Conservation (phyloP, 495 filamentous ascomycete species). For the Tuber microsphaerosporum region DNA sequence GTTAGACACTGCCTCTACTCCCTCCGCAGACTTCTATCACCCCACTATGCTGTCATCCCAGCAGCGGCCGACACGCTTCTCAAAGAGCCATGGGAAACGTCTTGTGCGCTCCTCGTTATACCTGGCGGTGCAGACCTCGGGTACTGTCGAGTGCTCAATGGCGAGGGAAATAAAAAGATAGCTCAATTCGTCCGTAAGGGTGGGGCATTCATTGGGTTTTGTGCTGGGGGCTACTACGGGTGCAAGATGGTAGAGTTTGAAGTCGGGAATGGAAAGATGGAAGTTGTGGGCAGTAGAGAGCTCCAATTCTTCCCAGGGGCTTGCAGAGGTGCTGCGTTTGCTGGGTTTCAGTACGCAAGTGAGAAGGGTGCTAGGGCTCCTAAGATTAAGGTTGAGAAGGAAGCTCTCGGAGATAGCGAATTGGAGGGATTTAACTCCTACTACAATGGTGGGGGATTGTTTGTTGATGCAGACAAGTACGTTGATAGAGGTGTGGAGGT, state of each 20-base stretch:
- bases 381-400: conserved; percentile 58
- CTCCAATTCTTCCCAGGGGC: conserved; percentile 79
- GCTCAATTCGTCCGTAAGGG: conserved; percentile 76
- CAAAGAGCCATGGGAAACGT: conserved; percentile 83
- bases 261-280: conserved; percentile 68
- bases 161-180: conserved; percentile 76
- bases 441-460: conserved; percentile 95
- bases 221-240: conserved; percentile 92
- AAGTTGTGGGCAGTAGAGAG: conserved; percentile 81
- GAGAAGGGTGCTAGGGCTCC: conserved; percentile 76
- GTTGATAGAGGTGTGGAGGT: conserved; percentile 64
- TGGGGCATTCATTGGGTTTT: conserved; percentile 81
- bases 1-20: conserved; percentile 84
- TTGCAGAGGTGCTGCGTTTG: conserved; percentile 80
- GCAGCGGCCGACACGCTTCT: conserved; percentile 70
- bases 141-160: conserved; percentile 83
- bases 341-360: conserved; percentile 84
- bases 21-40: conserved; percentile 79
- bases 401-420: conserved; percentile 51
- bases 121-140: conserved; percentile 92
- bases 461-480: conserved; percentile 66
- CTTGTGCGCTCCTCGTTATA: conserved; percentile 83
- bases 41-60: conserved; percentile 85
- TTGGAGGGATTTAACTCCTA: conserved; percentile 67
- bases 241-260: conserved; percentile 78